Base-by-base conservation (phyloP, 805 yeast species). In the Brettanomyces bruxellensis region DNA sequence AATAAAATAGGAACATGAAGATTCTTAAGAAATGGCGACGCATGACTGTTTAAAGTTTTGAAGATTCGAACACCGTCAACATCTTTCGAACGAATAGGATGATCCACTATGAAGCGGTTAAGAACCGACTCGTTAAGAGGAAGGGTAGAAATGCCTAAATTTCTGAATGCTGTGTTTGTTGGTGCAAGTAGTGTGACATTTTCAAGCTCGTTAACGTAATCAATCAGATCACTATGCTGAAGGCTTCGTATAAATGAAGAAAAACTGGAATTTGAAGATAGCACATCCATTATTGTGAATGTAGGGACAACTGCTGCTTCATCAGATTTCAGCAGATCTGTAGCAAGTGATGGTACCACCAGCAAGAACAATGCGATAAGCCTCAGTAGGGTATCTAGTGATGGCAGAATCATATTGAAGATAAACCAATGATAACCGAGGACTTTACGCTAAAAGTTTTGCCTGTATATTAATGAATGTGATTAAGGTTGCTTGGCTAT, bases 101-200 rank as follows among this genome's bases (percentile, higher is more conserved):
- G 51, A 38, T 71, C 55, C 13, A 75, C 58, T 5, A 67, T 49
- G 54, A 75, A 65, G 34, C 63, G 59, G 22, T 55, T 41, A 12
- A 64, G 47, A 8, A 55, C 56, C 12, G 49, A 38, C 25, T 50
- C 47, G 14, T 47, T 32, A 23, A 57, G 35, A 34, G 50, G 49
- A 4, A 37, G 23, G 30, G 25, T 18, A n/a, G 35, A 32, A 25
- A 37, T 12, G 7, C 47, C 45, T 9, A 47, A 37, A 2, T 43
- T 39, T 12, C 45, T 54, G 60, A 84, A 86, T 1, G 95, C 95
- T 52, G 82, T 79, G 58, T 87, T 87, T 11, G 83, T 73, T 0
- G 95, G 95, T 1, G 95, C 95, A 38, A 84, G 59, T n/a, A 87
- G 62, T 0, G 95, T 86, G 47, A 82, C 76, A 58, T 85, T 82